Base-by-base conservation (phyloP, 2,329 filamentous ascomycete species). In the Colletotrichum camelliae region DNA sequence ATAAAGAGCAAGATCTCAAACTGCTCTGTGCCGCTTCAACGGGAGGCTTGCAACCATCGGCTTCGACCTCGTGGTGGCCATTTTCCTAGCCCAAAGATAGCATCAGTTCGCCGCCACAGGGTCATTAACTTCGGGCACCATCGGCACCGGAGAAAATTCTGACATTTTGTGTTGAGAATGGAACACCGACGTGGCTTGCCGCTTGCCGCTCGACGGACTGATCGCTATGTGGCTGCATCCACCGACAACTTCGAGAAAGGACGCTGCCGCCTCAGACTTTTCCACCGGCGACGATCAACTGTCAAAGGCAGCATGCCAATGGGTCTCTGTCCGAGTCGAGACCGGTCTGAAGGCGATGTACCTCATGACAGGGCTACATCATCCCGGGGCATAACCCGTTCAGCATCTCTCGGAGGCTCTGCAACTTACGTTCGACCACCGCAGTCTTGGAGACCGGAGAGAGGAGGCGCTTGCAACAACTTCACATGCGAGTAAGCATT, bases 81-180 rank as follows among this genome's bases (percentile, higher is more conserved):
- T 15, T 33, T 29, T 18, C 31, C 29, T 16, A 52, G 18, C 29
- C 69, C 70, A 73, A 72, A 60, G 57, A 73, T 39, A 73, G 69
- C 60, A 68, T 18, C 70, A 15, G 16, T n/a, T 24, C 29, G 31
- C 16, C 68, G 72, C 61, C 68, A 72, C 68, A 29, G 67, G 31
- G 39, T 60, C 61, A 67, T 72, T 10, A 37, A 60, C 37, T 21
- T 72, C 37, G 72, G 29, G n/a, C 33, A 58, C 55, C 29, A 27
- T 71, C 72, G 72, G 72, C 24, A 52, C 15, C 21, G 24, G 33
- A 18, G 35, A 55, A 52, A 33, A 65, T 43, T 43, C 31, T 65
- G 39, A 48, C 58, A 57, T 66, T 68, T 71, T 71, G 61, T 61
- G 72, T 75, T 75, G 67, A 52, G 72, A 70, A 52, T 52, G 52